A percentile compares a stretch with the other conserved stretches of the same genome.
phyloP scores from a whole-genome alignment of 768 basidiomycete genomes.

The Brasilioporus rufonigricans region DNA sequence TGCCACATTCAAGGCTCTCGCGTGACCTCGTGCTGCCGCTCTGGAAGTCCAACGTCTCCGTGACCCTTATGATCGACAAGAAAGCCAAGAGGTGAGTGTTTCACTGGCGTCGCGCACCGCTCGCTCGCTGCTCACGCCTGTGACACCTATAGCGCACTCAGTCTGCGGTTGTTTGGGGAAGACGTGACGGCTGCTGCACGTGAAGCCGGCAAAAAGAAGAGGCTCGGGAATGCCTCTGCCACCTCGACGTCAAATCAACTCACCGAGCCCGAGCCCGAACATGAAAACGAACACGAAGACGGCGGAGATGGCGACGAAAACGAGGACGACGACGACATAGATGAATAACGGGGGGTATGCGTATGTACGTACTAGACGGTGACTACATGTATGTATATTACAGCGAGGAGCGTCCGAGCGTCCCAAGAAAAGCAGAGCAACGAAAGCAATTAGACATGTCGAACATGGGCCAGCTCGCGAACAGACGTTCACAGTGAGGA shows the following conservation, averaged over 20 bases:
- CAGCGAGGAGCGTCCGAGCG: not conserved
- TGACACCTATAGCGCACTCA: conserved; percentile 67
- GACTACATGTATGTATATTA: conserved; percentile 1
- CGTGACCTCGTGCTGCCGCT: conserved; percentile 88
- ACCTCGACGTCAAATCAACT: not conserved
- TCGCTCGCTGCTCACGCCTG: not conserved
- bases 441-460: not conserved
- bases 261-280: not conserved
- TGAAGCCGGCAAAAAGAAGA: conserved; percentile 32
- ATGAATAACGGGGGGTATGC: conserved; percentile 8
- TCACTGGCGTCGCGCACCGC: no score
- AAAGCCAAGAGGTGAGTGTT: conserved; percentile 81
- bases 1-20: conserved; percentile 46
- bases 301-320: conserved; percentile 1
- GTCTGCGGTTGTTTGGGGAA: conserved; percentile 77
- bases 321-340: conserved; percentile 4
- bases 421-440: not conserved
- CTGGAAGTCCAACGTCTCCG: conserved; percentile 89
- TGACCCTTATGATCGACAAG: conserved; percentile 94
- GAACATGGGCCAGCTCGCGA: no score
- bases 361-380: conserved; percentile 14
- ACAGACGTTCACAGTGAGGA: conserved; percentile 31
- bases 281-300: conserved; percentile 3
- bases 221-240: not conserved
- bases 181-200: conserved; percentile 63